phyloP scores from a whole-genome alignment of 2,329 filamentous ascomycete species.

The Fusarium sp. region DNA sequence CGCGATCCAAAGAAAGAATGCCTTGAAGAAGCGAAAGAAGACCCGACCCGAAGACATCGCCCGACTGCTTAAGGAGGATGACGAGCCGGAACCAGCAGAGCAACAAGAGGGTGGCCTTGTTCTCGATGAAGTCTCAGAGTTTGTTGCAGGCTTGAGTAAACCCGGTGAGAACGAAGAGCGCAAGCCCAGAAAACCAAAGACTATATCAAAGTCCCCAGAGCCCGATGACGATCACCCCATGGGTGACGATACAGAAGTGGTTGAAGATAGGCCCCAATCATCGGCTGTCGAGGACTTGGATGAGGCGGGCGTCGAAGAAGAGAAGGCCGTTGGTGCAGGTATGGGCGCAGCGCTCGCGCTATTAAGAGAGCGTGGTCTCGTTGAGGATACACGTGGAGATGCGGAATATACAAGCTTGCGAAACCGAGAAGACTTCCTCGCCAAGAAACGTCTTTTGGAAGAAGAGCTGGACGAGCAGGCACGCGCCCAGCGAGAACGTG shows the following conservation, averaged over 20 bases:
- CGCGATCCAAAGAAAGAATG: conserved; percentile 80
- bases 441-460: conserved; percentile 75
- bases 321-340: conserved; percentile 79
- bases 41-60: conserved; percentile 86
- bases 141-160: conserved; percentile 84
- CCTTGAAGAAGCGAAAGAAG: conserved; percentile 92
- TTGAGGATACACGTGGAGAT: conserved; percentile 69
- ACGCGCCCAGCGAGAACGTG: conserved; percentile 83
- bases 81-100: conserved; percentile 55
- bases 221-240: conserved; percentile 55
- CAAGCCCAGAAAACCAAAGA: conserved; percentile 57
- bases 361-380: conserved; percentile 83
- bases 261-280: conserved; percentile 47
- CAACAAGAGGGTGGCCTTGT: conserved; percentile 69
- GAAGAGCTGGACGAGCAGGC: conserved; percentile 82
- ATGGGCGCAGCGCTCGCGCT: conserved; percentile 84
- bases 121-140: conserved; percentile 96
- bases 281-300: conserved; percentile 47
- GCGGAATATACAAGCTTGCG: conserved; percentile 73
- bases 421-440: conserved; percentile 79
- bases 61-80: conserved; percentile 74
- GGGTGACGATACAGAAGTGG: conserved; percentile 48
- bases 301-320: conserved; percentile 81
- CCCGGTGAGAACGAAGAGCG: conserved; percentile 64
- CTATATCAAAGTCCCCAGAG: conserved; percentile 46